phyloP scores from a whole-genome alignment of 768 basidiomycete genomes.

The Agrocybe chaxingu region DNA sequence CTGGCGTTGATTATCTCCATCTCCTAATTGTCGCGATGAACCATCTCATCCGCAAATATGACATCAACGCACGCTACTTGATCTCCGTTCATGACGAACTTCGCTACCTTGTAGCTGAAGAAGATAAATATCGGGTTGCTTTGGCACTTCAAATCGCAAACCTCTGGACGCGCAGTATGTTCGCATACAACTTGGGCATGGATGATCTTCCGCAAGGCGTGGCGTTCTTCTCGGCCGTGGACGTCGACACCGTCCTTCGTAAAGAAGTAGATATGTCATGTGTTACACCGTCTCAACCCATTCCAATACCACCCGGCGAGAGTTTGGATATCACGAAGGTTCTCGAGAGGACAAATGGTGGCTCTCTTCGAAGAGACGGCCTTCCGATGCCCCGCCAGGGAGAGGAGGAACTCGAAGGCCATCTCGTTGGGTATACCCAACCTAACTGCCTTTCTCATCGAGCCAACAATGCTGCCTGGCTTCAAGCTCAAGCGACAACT shows the following conservation, averaged over 20 bases:
- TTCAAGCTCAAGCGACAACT: constrained; percentile 73
- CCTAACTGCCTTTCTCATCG: constrained; percentile 68
- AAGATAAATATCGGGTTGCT: constrained; percentile 86
- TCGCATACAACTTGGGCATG: constrained; percentile 92
- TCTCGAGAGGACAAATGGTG: constrained; percentile 66
- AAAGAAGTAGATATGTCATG: constrained; percentile 98
- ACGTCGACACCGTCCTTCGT: constrained; percentile 84
- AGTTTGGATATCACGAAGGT: constrained; percentile 68
- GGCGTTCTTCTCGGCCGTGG: constrained; percentile 96
- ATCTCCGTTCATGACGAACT: constrained; percentile 98
- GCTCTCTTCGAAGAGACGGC: constrained; percentile 61
- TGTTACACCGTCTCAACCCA: constrained; percentile 88
- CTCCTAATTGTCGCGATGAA: constrained; percentile 95
- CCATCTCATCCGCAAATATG: constrained; percentile 74
- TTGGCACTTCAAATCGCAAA: constrained; percentile 94
- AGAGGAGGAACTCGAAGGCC: constrained; percentile 23
- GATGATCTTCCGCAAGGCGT: constrained; percentile 94
- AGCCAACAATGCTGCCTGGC: constrained; percentile 58
- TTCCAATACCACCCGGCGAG: constrained; percentile 83
- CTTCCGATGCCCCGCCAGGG: constrained; percentile 43
- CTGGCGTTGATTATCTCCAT: constrained; percentile 97
- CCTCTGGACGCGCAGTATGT: constrained; percentile 89
- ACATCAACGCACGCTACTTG: constrained; percentile 88
- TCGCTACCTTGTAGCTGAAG: constrained; percentile 86
- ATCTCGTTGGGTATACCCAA: constrained; percentile 45